A percentile compares a stretch with the other conserved stretches of the same genome.
phyloP scores from a whole-genome alignment of 768 basidiomycete species.

The Naematelia encephala region DNA sequence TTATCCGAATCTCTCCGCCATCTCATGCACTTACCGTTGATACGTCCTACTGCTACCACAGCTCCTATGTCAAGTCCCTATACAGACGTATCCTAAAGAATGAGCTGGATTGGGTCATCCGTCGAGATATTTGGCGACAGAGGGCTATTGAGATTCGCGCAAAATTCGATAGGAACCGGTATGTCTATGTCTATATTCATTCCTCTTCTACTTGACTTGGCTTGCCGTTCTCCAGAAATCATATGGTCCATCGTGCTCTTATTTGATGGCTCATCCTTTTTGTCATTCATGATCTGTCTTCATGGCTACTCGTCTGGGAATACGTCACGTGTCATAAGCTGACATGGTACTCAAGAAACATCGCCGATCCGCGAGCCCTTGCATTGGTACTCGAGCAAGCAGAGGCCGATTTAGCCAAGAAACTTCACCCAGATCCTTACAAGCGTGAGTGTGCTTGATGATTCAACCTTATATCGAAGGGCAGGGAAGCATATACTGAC shows the following conservation, averaged over 20 bases:
- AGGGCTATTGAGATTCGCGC: slow-evolving; percentile 83
- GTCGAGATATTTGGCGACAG: slow-evolving; percentile 78
- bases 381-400: slow-evolving; percentile 73
- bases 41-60: slow-evolving; percentile 22
- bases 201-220: too few relatives aligned
- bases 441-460: slow-evolving; percentile 63
- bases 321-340: too few relatives aligned
- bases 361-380: slow-evolving; percentile 78
- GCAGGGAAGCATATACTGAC: slow-evolving; percentile 5
- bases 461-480: background rate
- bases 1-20: background rate
- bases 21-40: background rate
- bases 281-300: too few relatives aligned
- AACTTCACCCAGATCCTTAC: slow-evolving; percentile 86
- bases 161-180: slow-evolving; percentile 91
- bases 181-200: slow-evolving; percentile 39
- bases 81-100: slow-evolving; percentile 85
- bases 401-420: slow-evolving; percentile 66
- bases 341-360: slow-evolving; percentile 59
- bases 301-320: too few relatives aligned
- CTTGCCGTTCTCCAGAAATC: too few relatives aligned
- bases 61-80: slow-evolving; percentile 82
- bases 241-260: too few relatives aligned
- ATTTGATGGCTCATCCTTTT: too few relatives aligned
- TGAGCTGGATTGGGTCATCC: slow-evolving; percentile 82